Evolutionary conservation across 495 filamentous ascomycete genomes (phyloP), one percentile per base, ranked within the genome.

Genomic region (Neurospora sp.): DNA sequence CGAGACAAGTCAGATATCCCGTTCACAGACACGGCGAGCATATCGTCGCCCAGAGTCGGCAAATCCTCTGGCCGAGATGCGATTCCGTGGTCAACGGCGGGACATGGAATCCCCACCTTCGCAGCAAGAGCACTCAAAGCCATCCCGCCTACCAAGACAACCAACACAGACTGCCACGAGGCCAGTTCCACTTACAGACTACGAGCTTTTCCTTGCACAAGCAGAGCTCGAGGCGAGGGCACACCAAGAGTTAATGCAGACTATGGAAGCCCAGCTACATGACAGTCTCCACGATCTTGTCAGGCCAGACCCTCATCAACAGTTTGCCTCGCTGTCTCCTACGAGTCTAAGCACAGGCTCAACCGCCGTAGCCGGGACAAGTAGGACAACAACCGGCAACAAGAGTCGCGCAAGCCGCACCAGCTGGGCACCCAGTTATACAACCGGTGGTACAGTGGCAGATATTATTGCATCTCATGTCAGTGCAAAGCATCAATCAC

Each of bases 151-250:
- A 41, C 61, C 53, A 27, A 42, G 37, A 10, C 10, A 10, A 14
- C 65, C 41, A 20, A 8, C 70, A 31, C n/a, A 44, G 17, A 16
- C 61, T 3, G 41, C 39, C 48, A 4, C 31, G 9, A 4, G n/a
- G 8, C 6, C 70, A 12, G 20, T 38, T 37, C 72, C 48, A 3
- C 37, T 44, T 0, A 74, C 74, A 39, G 78, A 81, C 53, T 81
- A 73, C 61, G 76, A 80, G 68, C 41, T 70, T 10, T 81, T 81
- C 70, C 27, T 81, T n/a, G 75, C 76, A 3, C 74, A 65, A 39
- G 80, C 80, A 53, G 72, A 77, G 39, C 77, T 75, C 8, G 61
- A 79, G 16, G 80, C 77, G 40, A 76, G 76, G 10, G 74, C 69
- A 9, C 68, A 68, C 16, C 74, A 69, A 70, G 77, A 76, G 1